Evolutionary conservation across 2,329 filamentous ascomycete genomes (phyloP).

Genomic region (Atkinsonella texensis): DNA sequence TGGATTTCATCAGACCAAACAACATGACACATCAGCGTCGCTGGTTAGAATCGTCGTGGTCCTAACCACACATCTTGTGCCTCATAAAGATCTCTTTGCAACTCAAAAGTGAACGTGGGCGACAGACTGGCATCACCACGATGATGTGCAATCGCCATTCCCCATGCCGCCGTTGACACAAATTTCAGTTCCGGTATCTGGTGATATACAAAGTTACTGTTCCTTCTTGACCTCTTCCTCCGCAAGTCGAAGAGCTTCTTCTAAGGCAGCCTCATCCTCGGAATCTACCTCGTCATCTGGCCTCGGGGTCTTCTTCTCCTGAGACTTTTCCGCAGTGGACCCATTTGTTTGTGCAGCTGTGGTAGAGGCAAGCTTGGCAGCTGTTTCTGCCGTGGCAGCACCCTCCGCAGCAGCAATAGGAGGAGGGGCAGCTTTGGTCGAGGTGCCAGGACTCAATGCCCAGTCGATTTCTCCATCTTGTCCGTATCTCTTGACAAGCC

Average conservation of each 20-base stretch:
- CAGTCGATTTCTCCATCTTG: slow-evolving; percentile 75
- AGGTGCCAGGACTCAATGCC: slow-evolving; percentile 40
- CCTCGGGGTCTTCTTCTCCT: background rate
- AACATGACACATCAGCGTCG: background rate
- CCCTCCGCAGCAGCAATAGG: background rate
- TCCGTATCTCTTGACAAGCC: slow-evolving; percentile 71
- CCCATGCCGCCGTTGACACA: background rate
- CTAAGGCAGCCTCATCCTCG: slow-evolving; percentile 25
- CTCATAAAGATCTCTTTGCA: no score
- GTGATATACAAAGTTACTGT: background rate
- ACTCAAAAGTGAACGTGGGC: background rate
- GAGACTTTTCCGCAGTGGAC: background rate
- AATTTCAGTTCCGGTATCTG: no score
- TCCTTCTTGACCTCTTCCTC: slow-evolving; percentile 17
- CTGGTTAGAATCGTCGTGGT: background rate
- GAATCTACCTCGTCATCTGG: slow-evolving; percentile 19
- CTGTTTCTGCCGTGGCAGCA: slow-evolving; percentile 12
- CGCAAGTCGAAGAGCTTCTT: slow-evolving; percentile 22
- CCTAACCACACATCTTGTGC: no score
- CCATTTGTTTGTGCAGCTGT: slow-evolving; percentile 9
- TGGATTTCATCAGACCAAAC: background rate
- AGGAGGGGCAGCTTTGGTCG: slow-evolving; percentile 17
- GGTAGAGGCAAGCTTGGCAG: slow-evolving; percentile 13
- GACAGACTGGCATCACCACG: background rate
- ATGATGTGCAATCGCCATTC: background rate